A percentile compares a stretch with the other conserved stretches of the same genome.
Evolutionary conservation across 2,329 filamentous ascomycete species (phyloP).

Genomic region (Thermomyces lanuginosus): DNA sequence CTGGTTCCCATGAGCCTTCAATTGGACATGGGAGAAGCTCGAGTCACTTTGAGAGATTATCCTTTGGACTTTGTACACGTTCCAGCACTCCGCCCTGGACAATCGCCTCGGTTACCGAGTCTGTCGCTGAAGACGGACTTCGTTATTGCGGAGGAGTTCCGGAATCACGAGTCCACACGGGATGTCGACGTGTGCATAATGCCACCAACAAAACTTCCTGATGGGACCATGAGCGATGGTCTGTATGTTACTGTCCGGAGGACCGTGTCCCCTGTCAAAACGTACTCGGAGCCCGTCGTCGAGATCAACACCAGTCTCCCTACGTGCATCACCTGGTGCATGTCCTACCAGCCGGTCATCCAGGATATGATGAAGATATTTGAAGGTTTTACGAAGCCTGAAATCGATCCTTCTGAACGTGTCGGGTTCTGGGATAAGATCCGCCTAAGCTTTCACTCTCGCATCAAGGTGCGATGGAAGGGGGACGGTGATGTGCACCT

Average conservation of each 20-base stretch:
- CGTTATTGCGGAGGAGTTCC: conserved; percentile 86
- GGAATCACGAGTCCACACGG: conserved; percentile 62
- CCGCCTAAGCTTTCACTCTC: conserved; percentile 80
- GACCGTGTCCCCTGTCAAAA: conserved; percentile 89
- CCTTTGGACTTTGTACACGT: conserved; percentile 84
- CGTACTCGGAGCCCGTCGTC: conserved; percentile 79
- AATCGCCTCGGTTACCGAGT: conserved; percentile 64
- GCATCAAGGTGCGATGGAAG: conserved; percentile 78
- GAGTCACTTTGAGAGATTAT: conserved; percentile 79
- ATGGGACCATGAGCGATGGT: conserved; percentile 42
- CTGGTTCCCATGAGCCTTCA: conserved; percentile 80
- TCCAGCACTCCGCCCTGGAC: conserved; percentile 60
- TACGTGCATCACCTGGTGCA: conserved; percentile 90
- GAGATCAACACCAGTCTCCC: conserved; percentile 87
- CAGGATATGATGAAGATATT: conserved; percentile 99
- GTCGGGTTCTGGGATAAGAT: conserved; percentile 99
- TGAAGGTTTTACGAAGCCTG: conserved; percentile 92
- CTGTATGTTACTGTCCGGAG: conserved; percentile 77
- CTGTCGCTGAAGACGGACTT: conserved; percentile 79
- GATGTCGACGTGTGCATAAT: conserved; percentile 72
- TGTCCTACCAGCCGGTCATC: conserved; percentile 91
- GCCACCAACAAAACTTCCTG: conserved; percentile 45
- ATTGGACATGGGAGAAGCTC: conserved; percentile 77
- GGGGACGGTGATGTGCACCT: conserved; percentile 92
- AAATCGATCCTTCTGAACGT: conserved; percentile 78